Evolutionary conservation across 495 filamentous ascomycete species (phyloP).

Genomic region (Aspergillus hancockii): DNA sequence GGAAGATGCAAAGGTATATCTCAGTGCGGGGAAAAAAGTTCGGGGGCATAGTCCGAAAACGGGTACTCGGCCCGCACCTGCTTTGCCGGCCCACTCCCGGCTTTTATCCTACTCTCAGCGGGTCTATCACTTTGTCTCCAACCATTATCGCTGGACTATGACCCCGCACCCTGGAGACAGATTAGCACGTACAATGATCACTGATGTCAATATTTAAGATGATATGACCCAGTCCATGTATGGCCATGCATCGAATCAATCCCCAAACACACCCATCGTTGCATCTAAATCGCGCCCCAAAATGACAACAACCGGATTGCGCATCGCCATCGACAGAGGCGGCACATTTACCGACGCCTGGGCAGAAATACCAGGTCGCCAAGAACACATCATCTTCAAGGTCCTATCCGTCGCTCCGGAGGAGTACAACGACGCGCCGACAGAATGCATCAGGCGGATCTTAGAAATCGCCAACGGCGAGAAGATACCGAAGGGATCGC

Average conservation of each 20-base stretch:
- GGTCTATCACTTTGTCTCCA: not conserved
- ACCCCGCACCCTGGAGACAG: not conserved
- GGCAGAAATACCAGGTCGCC: slow-evolving; percentile 33
- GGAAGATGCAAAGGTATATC: too few species aligned
- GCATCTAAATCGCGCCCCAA: not conserved
- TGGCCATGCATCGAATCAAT: not conserved
- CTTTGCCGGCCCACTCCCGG: not conserved
- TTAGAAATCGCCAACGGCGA: slow-evolving; percentile 46
- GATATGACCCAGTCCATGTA: not conserved
- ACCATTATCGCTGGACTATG: not conserved
- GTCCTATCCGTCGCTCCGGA: slow-evolving; percentile 75
- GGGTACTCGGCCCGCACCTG: not conserved
- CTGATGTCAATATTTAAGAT: not conserved
- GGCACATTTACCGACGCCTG: slow-evolving; percentile 31
- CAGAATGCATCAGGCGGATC: slow-evolving; percentile 81
- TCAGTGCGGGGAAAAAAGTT: too few species aligned
- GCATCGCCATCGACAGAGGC: slow-evolving; percentile 24
- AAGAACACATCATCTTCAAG: slow-evolving; percentile 68
- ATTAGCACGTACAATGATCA: not conserved
- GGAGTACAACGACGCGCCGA: slow-evolving; percentile 76
- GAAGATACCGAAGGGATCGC: slow-evolving; percentile 56
- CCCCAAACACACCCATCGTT: not conserved
- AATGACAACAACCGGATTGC: slow-evolving; percentile 15
- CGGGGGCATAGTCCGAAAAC: not conserved
- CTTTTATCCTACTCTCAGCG: not conserved